Conservation (phyloP, 768 basidiomycete genomes). For the Tephrocybe rancida region DNA sequence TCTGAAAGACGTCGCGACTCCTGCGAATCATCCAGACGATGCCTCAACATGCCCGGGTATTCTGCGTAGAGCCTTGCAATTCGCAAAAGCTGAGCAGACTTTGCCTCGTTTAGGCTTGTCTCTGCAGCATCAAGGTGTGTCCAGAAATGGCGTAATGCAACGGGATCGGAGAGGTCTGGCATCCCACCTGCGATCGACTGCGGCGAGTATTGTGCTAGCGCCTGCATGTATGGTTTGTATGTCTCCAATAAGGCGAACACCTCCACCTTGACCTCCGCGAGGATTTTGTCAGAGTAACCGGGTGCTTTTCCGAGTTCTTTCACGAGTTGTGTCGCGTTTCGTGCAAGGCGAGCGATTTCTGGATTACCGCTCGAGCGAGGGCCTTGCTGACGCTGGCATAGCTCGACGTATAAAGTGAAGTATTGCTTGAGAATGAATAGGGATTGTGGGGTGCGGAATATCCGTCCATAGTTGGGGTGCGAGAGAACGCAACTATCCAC, state of each 20-base stretch:
- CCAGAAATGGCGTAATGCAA: slow-evolving; percentile 15
- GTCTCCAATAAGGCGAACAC: not conserved
- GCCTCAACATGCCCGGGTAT: slow-evolving; percentile 20
- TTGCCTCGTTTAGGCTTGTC: slow-evolving; percentile 18
- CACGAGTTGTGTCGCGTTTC: not conserved
- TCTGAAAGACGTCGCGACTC: slow-evolving; percentile 16
- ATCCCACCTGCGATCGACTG: not conserved
- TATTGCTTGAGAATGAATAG: slow-evolving; percentile 8
- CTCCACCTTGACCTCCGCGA: not conserved
- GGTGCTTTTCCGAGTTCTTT: not conserved
- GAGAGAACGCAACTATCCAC: slow-evolving; percentile 23
- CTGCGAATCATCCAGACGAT: slow-evolving; percentile 18
- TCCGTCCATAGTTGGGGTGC: not conserved
- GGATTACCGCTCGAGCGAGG: not conserved
- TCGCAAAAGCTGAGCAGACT: slow-evolving; percentile 21
- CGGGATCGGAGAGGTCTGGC: slow-evolving; percentile 11
- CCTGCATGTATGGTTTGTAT: not conserved
- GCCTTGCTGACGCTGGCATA: slow-evolving; percentile 3
- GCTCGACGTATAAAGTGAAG: slow-evolving; percentile 4
- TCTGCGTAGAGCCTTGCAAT: slow-evolving; percentile 20
- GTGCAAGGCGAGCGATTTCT: not conserved
- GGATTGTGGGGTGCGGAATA: slow-evolving; percentile 5
- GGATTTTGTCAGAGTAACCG: not conserved
- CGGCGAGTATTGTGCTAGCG: not conserved
- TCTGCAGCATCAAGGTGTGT: slow-evolving; percentile 20